phyloP scores from a whole-genome alignment of 108 stramenopile genomes.

The Ochromonas danica region DNA sequence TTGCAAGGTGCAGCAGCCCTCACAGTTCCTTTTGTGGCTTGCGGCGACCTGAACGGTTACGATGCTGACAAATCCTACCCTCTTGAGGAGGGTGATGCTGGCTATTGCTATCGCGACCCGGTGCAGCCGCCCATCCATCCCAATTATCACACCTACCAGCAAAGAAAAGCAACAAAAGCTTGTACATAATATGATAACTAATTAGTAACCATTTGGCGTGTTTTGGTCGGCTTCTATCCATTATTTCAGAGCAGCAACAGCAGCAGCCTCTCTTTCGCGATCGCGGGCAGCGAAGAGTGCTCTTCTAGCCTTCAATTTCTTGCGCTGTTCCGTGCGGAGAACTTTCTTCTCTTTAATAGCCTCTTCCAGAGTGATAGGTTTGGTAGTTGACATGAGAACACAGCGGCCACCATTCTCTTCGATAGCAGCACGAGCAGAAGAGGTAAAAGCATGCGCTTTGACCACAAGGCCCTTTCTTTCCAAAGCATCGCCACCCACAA shows the following conservation, averaged over 20 bases:
- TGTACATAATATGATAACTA: too few relatives aligned
- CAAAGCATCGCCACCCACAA: conserved; percentile 10
- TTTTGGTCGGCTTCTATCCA: neutral
- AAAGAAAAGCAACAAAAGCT: neutral
- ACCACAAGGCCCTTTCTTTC: conserved; percentile 74
- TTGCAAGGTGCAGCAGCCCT: conserved; percentile 7
- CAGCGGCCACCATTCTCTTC: conserved; percentile 90
- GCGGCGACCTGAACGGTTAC: conserved; percentile 39
- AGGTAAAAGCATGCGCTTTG: conserved; percentile 94
- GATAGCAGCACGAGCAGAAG: conserved; percentile 76
- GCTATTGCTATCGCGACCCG: neutral
- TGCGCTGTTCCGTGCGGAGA: neutral
- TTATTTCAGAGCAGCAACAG: neutral
- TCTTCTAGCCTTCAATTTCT: neutral
- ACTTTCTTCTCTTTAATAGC: neutral
- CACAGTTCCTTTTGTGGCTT: conserved; percentile 46
- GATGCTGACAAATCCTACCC: conserved; percentile 26
- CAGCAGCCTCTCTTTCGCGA: too few relatives aligned
- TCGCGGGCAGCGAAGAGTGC: neutral
- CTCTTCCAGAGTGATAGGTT: neutral
- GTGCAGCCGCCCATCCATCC: conserved; percentile 23
- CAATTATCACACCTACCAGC: conserved; percentile 15
- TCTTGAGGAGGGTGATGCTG: neutral
- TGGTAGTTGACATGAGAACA: conserved; percentile 57
- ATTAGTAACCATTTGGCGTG: too few relatives aligned